phyloP scores from a whole-genome alignment of 164 flowering plant species.

The Annona squamosa region DNA sequence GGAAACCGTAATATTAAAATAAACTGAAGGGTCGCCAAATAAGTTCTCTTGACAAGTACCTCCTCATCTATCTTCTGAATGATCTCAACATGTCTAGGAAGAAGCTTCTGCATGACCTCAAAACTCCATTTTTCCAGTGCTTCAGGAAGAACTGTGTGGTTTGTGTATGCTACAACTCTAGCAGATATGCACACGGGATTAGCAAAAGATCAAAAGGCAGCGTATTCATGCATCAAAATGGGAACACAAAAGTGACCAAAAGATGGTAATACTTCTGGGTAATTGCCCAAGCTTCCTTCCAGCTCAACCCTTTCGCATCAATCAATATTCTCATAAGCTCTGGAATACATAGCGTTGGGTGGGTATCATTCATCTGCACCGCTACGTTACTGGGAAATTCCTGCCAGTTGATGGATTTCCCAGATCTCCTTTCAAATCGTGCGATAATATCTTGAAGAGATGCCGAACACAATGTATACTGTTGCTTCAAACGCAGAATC shows the following conservation, averaged over 20 bases:
- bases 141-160: conserved; percentile 97
- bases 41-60: conserved; percentile 32
- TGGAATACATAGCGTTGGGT: conserved; percentile 97
- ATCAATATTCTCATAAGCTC: conserved; percentile 85
- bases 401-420: conserved; percentile 60
- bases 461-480: conserved; percentile 89
- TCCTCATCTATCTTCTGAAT: conserved; percentile 85
- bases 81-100: conserved; percentile 93
- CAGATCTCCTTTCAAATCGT: conserved; percentile 82
- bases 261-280: conserved; percentile 53
- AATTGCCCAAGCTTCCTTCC: conserved; percentile 85
- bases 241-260: neutral
- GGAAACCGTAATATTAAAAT: neutral
- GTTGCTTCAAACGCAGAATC: conserved; percentile 85
- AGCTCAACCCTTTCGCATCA: conserved; percentile 71
- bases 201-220: neutral
- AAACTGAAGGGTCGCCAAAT: neutral
- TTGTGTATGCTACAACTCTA: conserved; percentile 94
- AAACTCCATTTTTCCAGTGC: conserved; percentile 97
- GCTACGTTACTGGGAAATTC: conserved; percentile 91
- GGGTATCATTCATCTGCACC: conserved; percentile 98
- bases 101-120: conserved; percentile 81
- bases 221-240: conserved; percentile 1
- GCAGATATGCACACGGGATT: conserved; percentile 9
- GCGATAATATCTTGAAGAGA: conserved; percentile 91